Evolutionary conservation across 2,329 filamentous ascomycete species (phyloP).

Genomic region (Rhynchosporium agropyri): DNA sequence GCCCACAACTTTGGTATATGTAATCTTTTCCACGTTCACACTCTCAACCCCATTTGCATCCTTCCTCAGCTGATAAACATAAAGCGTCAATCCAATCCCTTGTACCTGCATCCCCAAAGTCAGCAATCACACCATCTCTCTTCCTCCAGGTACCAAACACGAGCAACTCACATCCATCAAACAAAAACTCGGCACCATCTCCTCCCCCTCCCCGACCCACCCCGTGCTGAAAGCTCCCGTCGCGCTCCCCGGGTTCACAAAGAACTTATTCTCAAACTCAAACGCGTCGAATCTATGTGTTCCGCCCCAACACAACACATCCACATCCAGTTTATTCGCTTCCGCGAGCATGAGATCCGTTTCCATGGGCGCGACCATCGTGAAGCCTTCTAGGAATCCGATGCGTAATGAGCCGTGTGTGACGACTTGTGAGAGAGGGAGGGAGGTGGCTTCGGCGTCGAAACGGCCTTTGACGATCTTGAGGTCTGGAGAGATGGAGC

Average conservation of each 20-base stretch:
- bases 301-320: conserved; percentile 70
- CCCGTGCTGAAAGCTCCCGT: conserved; percentile 64
- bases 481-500: conserved; percentile 71
- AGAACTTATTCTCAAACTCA: conserved; percentile 76
- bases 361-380: conserved; percentile 64
- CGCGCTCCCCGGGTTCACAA: conserved; percentile 69
- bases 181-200: conserved; percentile 88
- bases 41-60: conserved; percentile 77
- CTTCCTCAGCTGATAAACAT: conserved; percentile 86
- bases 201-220: conserved; percentile 63
- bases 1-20: conserved; percentile 72
- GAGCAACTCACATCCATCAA: conserved; percentile 85
- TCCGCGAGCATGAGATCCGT: conserved; percentile 68
- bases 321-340: conserved; percentile 68
- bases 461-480: conserved; percentile 70
- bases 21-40: conserved; percentile 83
- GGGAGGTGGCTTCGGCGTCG: conserved; percentile 67
- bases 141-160: neutral
- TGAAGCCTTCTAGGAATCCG: conserved; percentile 70
- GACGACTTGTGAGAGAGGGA: conserved; percentile 67
- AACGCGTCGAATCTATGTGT: conserved; percentile 71
- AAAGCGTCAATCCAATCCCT: conserved; percentile 92
- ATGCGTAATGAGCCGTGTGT: conserved; percentile 67
- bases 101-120: conserved; percentile 67
- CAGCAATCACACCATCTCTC: conserved; percentile 27